Base-by-base conservation (phyloP, 1,139 yeast genomes). In the Blastobotrys indianensis region DNA sequence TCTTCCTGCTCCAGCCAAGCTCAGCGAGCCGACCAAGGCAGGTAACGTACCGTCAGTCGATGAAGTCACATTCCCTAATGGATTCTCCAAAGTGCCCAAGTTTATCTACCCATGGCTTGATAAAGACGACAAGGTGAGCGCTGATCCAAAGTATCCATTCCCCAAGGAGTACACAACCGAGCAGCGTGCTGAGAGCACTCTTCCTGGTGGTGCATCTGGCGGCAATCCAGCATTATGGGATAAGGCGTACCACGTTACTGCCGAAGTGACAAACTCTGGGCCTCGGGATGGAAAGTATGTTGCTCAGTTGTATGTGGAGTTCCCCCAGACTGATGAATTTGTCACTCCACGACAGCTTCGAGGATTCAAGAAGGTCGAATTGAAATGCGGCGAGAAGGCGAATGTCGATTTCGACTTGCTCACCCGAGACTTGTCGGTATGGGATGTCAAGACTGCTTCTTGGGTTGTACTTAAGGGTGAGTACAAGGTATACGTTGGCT, bases 401-500 rank as follows among this genome's bases (percentile, higher is more conserved):
- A 58, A 59, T 15, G 67, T 77, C 10, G 58, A 57, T 25, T 80
- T 80, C 56, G 70, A 72, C 42, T 63, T 80, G 23, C 61, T 69
- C 49, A 73, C 76, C 53, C 68, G 82, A 50, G 85, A 80, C 59
- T 63, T 80, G 55, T 72, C 80, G 49, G 66, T 74, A 30, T 80
- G 85, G 85, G 83, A 79, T 59, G 66, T 75, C 1, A 69, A 59
- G 31, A 69, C 73, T 12, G 82, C 79, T 58, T 76, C 78, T 47
- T 80, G 86, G 85, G 66, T 76, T 30, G 73, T 80, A 34, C 79
- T 74, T 54, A 72, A 76, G 3, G 85, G 85, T 3, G 69, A 73
- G 16, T 80, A 79, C 62, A 73, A 70, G 48, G 61, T 79, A 10
- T 77, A 71, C 52, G 69, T 79, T 42, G 76, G 80, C 0, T 68